Evolutionary conservation across 1,284 basidiomycete genomes (phyloP).

Genomic region (Irpex rosettiformis): DNA sequence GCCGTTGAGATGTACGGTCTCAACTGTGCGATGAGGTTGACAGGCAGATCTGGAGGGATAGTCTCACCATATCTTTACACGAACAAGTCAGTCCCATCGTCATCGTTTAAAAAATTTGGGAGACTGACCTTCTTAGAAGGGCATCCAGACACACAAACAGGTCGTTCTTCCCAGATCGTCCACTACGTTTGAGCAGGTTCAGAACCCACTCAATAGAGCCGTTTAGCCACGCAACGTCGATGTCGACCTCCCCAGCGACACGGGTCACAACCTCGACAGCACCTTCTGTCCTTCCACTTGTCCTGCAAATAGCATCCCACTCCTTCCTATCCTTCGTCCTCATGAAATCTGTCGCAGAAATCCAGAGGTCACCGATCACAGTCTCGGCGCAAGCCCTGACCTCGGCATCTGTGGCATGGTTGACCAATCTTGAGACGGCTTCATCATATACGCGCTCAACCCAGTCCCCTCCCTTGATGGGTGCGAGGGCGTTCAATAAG

Average conservation of each 20-base stretch:
- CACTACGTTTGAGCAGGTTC: constrained; percentile 75
- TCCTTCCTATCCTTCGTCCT: constrained; percentile 61
- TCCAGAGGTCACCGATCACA: constrained; percentile 82
- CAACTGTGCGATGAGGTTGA: constrained; percentile 68
- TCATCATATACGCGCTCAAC: constrained; percentile 72
- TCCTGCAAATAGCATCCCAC: constrained; percentile 80
- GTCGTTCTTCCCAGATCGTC: constrained; percentile 75
- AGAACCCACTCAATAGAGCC: constrained; percentile 78
- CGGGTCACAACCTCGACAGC: constrained; percentile 71
- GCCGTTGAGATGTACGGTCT: constrained; percentile 67
- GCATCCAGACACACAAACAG: constrained; percentile 79
- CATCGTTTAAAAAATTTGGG: constrained; percentile 10
- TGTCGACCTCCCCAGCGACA: constrained; percentile 64
- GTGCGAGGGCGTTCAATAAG: constrained; percentile 59
- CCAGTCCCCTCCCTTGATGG: constrained; percentile 59
- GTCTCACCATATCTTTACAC: constrained; percentile 55
- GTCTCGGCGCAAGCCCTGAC: constrained; percentile 84
- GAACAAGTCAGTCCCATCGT: background rate
- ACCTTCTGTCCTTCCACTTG: constrained; percentile 69
- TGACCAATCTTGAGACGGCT: constrained; percentile 68
- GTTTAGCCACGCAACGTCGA: constrained; percentile 78
- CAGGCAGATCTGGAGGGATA: constrained; percentile 60
- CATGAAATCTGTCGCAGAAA: constrained; percentile 76
- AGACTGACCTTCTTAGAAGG: constrained; percentile 59
- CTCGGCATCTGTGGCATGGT: constrained; percentile 87